Evolutionary conservation across 371 early-diverging fungal species (phyloP), one percentile per base, ranked within the genome.

Genomic region (Apophysomyces trapeziformis): DNA sequence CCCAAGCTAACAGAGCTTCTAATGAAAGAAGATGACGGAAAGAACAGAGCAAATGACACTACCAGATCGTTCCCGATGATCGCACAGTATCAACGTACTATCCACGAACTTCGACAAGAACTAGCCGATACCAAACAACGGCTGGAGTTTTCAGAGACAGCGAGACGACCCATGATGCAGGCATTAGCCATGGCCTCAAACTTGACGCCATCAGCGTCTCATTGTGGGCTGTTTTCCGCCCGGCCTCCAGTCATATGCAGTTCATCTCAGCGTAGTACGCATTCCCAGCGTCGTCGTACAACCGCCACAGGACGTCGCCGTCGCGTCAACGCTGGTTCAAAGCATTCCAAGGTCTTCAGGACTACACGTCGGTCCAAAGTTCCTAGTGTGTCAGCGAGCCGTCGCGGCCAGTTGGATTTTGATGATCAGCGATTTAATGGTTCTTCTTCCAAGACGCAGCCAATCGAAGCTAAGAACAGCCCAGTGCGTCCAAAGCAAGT

Each of bases 51-150:
- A 50, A 45, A 35, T 5, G 44, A 64, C 16, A 50, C 46, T 1
- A 57, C 35, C 37, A 61, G 58, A 35, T 14, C 79, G 0, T 72
- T 81, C 36, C 84, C 80, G 12, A 78, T 86, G 45, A 78, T 86
- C 61, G 66, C 65, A 46, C 74, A 74, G 26, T 86, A 85, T 43
- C 79, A 81, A 64, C 75, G 73, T 58, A 77, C 80, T 7, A 83
- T 86, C 47, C 69, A 72, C 64, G 74, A 79, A n/a, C 66, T 80
- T 45, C 75, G 80, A 47, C 71, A 75, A 13, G 82, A 80, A 46
- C 54, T 85, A 35, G 16, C 62, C 2, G 80, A 80, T 9, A 70
- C 72, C 9, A 70, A 75, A 64, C 68, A 72, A 58, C 46, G 71
- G 21, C 65, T 72, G 6, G 65, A 69, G 0, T 65, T 72, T 67